Conservation (phyloP, 2,329 filamentous ascomycete species). For the Leptosphaerulina australis region DNA sequence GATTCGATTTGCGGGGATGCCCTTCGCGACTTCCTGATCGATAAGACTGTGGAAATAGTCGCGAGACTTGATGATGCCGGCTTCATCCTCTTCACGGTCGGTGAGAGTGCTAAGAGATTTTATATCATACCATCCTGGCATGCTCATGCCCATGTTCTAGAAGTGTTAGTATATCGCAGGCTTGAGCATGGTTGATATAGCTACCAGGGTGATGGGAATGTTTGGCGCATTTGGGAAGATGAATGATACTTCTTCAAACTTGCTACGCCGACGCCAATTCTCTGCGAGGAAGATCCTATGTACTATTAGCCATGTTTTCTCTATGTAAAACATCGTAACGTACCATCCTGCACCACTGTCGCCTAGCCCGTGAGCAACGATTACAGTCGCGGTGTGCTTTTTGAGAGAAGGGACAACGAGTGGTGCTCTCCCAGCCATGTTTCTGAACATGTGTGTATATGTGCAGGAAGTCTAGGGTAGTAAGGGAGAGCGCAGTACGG, state of each 20-base stretch:
- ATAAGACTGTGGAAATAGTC: conserved; percentile 81
- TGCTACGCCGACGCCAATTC: conserved; percentile 80
- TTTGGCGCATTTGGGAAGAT: conserved; percentile 88
- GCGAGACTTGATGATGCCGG: conserved; percentile 74
- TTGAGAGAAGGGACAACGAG: conserved; percentile 79
- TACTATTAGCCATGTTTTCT: conserved; percentile 21
- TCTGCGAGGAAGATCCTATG: conserved; percentile 75
- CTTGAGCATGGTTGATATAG: conserved; percentile 31
- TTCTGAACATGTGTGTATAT: conserved; percentile 17
- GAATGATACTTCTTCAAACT: conserved; percentile 90
- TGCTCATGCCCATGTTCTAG: conserved; percentile 76
- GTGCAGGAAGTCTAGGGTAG: not conserved
- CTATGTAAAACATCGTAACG: conserved; percentile 18
- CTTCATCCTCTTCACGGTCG: conserved; percentile 65
- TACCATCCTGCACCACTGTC: conserved; percentile 79
- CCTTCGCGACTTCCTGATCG: conserved; percentile 76
- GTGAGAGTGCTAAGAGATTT: conserved; percentile 55
- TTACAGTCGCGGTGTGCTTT: conserved; percentile 91
- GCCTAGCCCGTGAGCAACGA: conserved; percentile 90
- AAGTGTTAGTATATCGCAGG: conserved; percentile 5
- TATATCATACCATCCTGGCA: conserved; percentile 91
- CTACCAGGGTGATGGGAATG: conserved; percentile 83
- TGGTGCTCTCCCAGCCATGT: conserved; percentile 51
- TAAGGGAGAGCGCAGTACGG: conserved; percentile 5
- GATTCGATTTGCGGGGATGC: conserved; percentile 82